These are phyloP conservation scores for Coffea humblotiana DNA, from an alignment of 305 asterid species.

Conservation along the genomic window DNA sequence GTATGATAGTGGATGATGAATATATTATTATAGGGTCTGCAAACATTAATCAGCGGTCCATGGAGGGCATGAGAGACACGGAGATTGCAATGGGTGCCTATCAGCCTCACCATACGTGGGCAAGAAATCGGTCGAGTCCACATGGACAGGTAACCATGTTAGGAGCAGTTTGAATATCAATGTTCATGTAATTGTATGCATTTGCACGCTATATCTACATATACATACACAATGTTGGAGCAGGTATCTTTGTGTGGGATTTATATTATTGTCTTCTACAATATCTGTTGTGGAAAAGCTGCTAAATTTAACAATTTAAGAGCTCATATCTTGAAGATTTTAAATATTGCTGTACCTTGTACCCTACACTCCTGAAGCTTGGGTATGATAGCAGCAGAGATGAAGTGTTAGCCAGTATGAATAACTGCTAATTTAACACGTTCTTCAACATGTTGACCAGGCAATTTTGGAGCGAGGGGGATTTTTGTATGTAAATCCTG, in stretches of 20 bases:
- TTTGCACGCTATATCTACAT: not conserved
- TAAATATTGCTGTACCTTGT: not conserved
- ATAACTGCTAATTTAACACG: not conserved
- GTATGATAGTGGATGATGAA: slow-evolving; percentile 95
- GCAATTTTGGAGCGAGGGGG: not conserved
- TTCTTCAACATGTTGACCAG: not conserved
- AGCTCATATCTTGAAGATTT: not conserved
- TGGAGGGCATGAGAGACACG: slow-evolving; percentile 93
- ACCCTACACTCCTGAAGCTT: not conserved
- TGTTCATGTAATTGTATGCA: not conserved
- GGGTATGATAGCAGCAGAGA: not conserved
- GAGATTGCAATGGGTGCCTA: slow-evolving; percentile 99
- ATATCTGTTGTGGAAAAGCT: not conserved
- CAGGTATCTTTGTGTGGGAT: not conserved
- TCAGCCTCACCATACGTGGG: slow-evolving; percentile 93
- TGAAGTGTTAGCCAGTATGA: not conserved
- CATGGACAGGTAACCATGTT: slow-evolving; percentile 72
- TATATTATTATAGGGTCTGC: slow-evolving; percentile 87
- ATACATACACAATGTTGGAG: not conserved
- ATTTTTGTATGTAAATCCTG: not conserved
- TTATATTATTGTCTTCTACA: not conserved
- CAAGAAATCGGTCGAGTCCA: slow-evolving; percentile 65
- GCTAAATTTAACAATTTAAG: not conserved
- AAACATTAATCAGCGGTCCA: slow-evolving; percentile 88
- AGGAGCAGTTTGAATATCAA: not conserved